Evolutionary conservation across 495 filamentous ascomycete species (phyloP).

Genomic region (Pseudoneurospora amorphoporcata): DNA sequence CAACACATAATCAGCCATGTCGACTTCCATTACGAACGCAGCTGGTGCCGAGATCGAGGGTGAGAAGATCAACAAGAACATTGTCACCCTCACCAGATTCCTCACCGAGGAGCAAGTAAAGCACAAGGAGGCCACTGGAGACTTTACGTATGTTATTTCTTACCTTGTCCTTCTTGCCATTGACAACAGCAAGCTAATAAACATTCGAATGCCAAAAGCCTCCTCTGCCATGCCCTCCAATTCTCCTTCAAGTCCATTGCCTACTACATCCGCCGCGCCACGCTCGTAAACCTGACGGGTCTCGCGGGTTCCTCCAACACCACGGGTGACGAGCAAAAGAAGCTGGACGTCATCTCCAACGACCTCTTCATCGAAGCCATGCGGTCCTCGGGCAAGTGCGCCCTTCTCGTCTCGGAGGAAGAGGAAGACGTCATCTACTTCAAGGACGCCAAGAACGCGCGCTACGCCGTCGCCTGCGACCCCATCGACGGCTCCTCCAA

Average conservation of each 20-base stretch:
- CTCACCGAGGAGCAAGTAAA: slow-evolving; percentile 92
- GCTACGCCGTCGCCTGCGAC: slow-evolving; percentile 94
- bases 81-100: slow-evolving; percentile 89
- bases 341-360: slow-evolving; percentile 97
- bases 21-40: slow-evolving; percentile 23
- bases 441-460: slow-evolving; percentile 63
- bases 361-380: slow-evolving; percentile 94
- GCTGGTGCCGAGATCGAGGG: slow-evolving; percentile 27
- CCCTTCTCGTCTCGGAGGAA: slow-evolving; percentile 89
- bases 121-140: slow-evolving; percentile 88
- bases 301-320: slow-evolving; percentile 90
- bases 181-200: not conserved
- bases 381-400: slow-evolving; percentile 80
- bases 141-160: slow-evolving; percentile 70
- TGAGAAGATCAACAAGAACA: slow-evolving; percentile 86
- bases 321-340: slow-evolving; percentile 98
- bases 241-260: slow-evolving; percentile 99
- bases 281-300: slow-evolving; percentile 92
- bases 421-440: slow-evolving; percentile 89
- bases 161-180: not conserved
- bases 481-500: slow-evolving; percentile 98
- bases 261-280: slow-evolving; percentile 96
- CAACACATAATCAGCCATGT: slow-evolving; percentile 5
- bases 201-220: slow-evolving; percentile 34
- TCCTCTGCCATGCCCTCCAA: slow-evolving; percentile 94